Percentiles rank a stretch among this genome's conserved stretches.
Conservation (phyloP, 176 grass and related monocot genomes). For the Hyparrhenia diplandra region DNA sequence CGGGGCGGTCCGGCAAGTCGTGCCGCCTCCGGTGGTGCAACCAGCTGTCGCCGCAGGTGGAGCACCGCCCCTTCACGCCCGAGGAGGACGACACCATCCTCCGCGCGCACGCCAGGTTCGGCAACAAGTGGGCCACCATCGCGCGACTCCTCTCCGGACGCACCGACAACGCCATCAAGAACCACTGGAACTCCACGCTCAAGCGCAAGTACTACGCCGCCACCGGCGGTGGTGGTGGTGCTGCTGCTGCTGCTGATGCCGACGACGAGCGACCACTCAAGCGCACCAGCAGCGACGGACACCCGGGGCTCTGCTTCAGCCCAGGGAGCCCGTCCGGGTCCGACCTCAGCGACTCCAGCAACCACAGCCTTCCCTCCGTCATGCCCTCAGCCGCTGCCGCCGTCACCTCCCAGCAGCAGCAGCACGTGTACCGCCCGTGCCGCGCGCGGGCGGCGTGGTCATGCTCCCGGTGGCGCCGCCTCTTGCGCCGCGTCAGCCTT, state of each 20-base stretch:
- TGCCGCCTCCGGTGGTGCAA: conserved; percentile 94
- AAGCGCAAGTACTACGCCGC: conserved; percentile 51
- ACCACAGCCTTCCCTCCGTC: conserved; percentile 52
- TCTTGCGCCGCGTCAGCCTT: background rate
- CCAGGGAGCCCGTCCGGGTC: conserved; percentile 64
- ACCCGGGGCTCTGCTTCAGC: conserved; percentile 45
- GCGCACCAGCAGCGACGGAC: conserved; percentile 52
- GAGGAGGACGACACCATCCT: conserved; percentile 91
- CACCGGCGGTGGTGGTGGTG: background rate
- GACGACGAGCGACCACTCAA: conserved; percentile 45
- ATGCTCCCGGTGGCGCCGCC: conserved; percentile 29
- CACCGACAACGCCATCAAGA: conserved; percentile 98
- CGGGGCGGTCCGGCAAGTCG: conserved; percentile 70
- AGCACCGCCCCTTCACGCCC: conserved; percentile 82
- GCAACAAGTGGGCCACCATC: conserved; percentile 99
- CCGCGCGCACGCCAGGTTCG: conserved; percentile 62
- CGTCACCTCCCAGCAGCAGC: background rate
- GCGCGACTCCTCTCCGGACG: conserved; percentile 68
- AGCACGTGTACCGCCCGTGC: conserved; percentile 53
- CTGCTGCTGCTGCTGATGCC: background rate
- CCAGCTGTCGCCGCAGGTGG: conserved; percentile 89
- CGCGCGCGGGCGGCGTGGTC: conserved; percentile 49
- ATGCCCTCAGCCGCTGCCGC: conserved; percentile 13
- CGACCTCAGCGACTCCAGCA: conserved; percentile 71
- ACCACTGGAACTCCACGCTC: conserved; percentile 98